Percentiles rank a stretch among this genome's conserved stretches.
These are phyloP conservation scores for Tricladium varicosporioides DNA, from an alignment of 2,329 filamentous ascomycete species.

Conservation along the genomic window DNA sequence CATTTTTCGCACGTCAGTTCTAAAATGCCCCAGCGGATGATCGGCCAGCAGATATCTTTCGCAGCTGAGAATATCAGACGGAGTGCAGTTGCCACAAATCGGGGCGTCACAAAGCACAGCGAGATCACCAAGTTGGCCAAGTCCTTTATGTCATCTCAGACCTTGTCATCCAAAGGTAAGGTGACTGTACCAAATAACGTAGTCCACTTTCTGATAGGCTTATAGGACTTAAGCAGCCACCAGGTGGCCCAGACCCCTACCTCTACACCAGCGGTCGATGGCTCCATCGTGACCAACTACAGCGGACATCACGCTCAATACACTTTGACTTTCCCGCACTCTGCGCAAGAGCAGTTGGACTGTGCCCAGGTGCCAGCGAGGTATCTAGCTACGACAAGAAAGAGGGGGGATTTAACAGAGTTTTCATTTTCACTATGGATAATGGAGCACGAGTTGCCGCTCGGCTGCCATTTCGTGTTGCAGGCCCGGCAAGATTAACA, in stretches of 20 bases:
- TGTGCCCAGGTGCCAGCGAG: slow-evolving; percentile 36
- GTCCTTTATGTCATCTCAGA: background rate
- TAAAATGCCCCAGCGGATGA: too few relatives aligned
- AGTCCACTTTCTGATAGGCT: background rate
- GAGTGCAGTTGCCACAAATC: background rate
- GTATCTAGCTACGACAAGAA: slow-evolving; percentile 40
- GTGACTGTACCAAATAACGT: background rate
- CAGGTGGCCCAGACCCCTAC: slow-evolving; percentile 26
- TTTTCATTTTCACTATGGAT: slow-evolving; percentile 42
- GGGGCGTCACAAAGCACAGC: background rate
- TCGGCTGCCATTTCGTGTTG: slow-evolving; percentile 40
- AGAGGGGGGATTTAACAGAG: slow-evolving; percentile 44
- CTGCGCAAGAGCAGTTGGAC: slow-evolving; percentile 35
- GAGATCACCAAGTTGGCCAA: background rate
- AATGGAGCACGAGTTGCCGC: slow-evolving; percentile 39
- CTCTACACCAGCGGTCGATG: slow-evolving; percentile 37
- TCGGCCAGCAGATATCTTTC: background rate
- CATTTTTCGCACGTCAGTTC: too few relatives aligned
- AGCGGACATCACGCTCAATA: slow-evolving; percentile 38
- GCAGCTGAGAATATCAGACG: background rate
- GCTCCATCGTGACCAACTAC: slow-evolving; percentile 37
- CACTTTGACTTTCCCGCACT: slow-evolving; percentile 41
- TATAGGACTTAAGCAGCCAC: background rate
- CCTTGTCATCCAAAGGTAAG: background rate
- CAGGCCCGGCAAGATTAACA: slow-evolving; percentile 37